Evolutionary conservation across 176 grass and related monocot species (phyloP).

Genomic region (Oryza coarctata): DNA sequence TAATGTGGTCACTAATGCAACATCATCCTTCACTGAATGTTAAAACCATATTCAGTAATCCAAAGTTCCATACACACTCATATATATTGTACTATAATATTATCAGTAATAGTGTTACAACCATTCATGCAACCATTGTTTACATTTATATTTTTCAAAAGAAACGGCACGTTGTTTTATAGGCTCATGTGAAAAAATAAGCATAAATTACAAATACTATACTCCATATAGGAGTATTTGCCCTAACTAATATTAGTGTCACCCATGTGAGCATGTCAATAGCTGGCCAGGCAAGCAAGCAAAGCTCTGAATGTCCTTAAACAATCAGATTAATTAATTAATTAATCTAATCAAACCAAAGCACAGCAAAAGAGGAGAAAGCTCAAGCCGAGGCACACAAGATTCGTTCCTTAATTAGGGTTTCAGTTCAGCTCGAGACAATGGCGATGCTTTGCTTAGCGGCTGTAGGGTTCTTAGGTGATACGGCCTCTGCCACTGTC

Average conservation of each 20-base stretch:
- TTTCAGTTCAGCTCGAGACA: background rate
- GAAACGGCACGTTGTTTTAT: background rate
- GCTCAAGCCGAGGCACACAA: background rate
- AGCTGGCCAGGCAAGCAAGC: constrained; percentile 3
- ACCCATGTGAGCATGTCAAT: constrained; percentile 21
- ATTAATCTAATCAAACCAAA: background rate
- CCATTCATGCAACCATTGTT: background rate
- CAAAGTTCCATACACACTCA: too few species aligned
- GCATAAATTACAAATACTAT: background rate
- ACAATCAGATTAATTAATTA: background rate
- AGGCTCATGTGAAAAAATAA: background rate
- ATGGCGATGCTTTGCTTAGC: background rate
- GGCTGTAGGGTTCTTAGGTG: constrained; percentile 34
- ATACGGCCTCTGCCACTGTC: background rate
- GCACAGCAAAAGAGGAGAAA: background rate
- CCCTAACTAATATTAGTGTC: background rate
- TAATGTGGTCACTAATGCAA: constrained; percentile 5
- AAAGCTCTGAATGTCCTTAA: background rate
- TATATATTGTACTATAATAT: background rate
- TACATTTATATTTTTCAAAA: background rate
- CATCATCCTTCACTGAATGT: background rate
- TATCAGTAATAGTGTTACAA: background rate
- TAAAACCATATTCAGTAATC: background rate
- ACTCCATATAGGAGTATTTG: background rate
- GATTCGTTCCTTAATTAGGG: background rate